A percentile compares a stretch with the other conserved stretches of the same genome.
These are phyloP conservation scores for Lyophyllum atratum DNA, from an alignment of 768 basidiomycete genomes.

Conservation along the genomic window DNA sequence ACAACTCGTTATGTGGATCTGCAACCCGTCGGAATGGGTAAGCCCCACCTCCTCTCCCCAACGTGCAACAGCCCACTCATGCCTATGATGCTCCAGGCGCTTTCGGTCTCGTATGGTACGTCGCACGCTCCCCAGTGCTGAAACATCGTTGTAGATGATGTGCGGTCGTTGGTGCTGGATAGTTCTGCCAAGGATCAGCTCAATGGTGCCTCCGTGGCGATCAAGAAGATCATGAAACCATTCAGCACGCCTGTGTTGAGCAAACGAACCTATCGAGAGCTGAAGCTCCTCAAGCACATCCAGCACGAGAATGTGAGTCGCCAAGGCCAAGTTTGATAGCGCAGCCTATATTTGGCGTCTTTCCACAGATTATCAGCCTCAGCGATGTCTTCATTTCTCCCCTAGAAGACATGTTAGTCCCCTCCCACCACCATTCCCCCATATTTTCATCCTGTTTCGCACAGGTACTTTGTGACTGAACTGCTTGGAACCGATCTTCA, in stretches of 20 bases:
- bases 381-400: conserved; percentile 99
- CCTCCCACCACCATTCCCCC: conserved; percentile 1
- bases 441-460: conserved; percentile 1
- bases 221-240: conserved; percentile 99
- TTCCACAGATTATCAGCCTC: conserved; percentile 90
- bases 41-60: conserved; percentile 27
- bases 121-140: conserved; percentile 6
- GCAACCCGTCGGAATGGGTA: conserved; percentile 99
- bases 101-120: conserved; percentile 96
- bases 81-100: conserved; percentile 58
- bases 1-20: conserved; percentile 99
- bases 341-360: not conserved
- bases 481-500: conserved; percentile 98
- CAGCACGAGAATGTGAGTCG: conserved; percentile 91
- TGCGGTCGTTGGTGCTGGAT: conserved; percentile 8
- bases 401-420: conserved; percentile 90
- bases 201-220: conserved; percentile 90
- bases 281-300: conserved; percentile 97
- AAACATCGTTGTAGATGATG: conserved; percentile 1
- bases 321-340: not conserved
- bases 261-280: conserved; percentile 96
- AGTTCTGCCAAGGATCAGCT: conserved; percentile 96
- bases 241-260: conserved; percentile 98
- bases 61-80: conserved; percentile 14
- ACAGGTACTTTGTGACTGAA: conserved; percentile 98